Evolutionary conservation across 2,329 filamentous ascomycete genomes (phyloP), one percentile per base, ranked within the genome.

Genomic region (Exophiala phaeomuriformis): DNA sequence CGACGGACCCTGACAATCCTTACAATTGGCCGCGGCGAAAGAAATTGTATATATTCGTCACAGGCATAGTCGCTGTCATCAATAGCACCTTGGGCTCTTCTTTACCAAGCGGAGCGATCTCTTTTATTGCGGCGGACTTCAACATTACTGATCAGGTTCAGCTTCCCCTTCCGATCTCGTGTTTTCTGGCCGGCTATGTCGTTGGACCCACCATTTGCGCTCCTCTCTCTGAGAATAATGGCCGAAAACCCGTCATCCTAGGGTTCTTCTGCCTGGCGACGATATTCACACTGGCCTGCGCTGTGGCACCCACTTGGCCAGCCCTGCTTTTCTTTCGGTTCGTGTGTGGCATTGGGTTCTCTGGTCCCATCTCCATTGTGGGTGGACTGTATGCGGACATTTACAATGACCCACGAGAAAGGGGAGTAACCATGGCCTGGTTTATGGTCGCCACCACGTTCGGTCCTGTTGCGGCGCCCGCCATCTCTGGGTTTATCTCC

Each of bases 311-410:
- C 0, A 71, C 65, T 31, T 77, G 69, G 69, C 55, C 67, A 0
- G 61, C 66, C 0, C 57, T 74, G 1, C 58, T 73, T 8, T 61
- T 73, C 2, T 76, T 77, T 49, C 69, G 75, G 0, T 65, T 75
- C 0, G 51, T 76, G 1, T 66, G 65, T 9, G 74, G 75, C 0
- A 64, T 69, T 1, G 66, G 65, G 40, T 73, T 68, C 0, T 68
- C 71, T 2, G 68, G 71, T 0, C 72, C 74, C 0, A 69, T 71
- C 41, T 69, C 73, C 0, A 68, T 75, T 3, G 65, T 72, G 0
- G 72, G 72, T 0, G 73, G 77, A 1, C 58, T 76, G 0, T 75
- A 71, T 57, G 71, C 72, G 1, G 75, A 77, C 56, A 62, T 76
- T 10, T 75, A 74, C 51, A 59, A 61, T 3, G 70, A 76, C 19